Evolutionary conservation across 169 alveolate genomes (phyloP).

Genomic region (Cystoisospora suis): DNA sequence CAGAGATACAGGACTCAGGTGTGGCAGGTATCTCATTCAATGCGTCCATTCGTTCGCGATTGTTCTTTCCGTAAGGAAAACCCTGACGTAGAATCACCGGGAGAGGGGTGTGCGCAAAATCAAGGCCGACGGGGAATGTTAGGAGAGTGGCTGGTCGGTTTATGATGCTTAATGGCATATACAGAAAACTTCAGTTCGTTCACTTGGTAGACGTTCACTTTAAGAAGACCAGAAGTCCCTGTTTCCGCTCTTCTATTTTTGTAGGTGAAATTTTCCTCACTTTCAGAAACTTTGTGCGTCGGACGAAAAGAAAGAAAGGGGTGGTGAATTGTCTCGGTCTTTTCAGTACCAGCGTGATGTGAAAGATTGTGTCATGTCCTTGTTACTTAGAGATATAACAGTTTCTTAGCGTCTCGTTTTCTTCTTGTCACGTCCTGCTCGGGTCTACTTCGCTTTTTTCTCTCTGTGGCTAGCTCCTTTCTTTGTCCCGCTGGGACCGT

Average conservation of each 20-base stretch:
- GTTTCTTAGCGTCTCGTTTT: background rate
- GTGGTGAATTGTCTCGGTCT: background rate
- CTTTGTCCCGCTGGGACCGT: background rate
- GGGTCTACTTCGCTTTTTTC: background rate
- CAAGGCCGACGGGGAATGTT: no score
- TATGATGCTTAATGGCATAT: no score
- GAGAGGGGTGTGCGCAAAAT: no score
- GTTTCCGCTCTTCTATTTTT: background rate
- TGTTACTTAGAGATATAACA: background rate
- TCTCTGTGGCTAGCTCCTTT: background rate
- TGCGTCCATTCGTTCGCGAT: no score
- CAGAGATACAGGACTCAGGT: no score
- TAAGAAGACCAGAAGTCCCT: background rate
- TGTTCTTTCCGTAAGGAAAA: no score
- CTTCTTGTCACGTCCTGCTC: background rate
- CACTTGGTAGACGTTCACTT: background rate
- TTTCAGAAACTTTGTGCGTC: background rate
- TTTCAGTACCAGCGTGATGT: no score
- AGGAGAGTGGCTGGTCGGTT: no score
- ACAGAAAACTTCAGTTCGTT: no score
- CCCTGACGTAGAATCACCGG: no score
- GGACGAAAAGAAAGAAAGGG: background rate
- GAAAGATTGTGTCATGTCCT: background rate
- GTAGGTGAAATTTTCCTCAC: background rate
- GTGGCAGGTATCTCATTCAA: no score